Evolutionary conservation across 129 eudicot species (phyloP).

Genomic region (Scalesia atractyloides): DNA sequence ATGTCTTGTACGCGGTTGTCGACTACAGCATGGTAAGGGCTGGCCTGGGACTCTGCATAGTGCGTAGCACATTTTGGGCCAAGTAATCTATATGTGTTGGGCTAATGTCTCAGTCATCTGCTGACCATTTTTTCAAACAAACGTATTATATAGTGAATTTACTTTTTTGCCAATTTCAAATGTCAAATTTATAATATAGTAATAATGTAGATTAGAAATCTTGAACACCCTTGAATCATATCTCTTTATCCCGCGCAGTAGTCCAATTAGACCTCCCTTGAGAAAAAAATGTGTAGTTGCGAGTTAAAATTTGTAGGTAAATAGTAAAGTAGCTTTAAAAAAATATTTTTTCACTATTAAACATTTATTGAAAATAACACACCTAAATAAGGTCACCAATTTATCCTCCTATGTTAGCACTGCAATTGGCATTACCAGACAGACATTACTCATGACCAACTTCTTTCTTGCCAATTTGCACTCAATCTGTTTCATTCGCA

Average conservation of each 20-base stretch:
- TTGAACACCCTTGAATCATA: slow-evolving; percentile 95
- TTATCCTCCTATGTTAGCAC: slow-evolving; percentile 90
- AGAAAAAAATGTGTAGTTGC: background rate
- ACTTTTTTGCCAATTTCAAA: too few species aligned
- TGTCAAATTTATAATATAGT: too few species aligned
- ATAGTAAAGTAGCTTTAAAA: background rate
- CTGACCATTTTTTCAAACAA: too few species aligned
- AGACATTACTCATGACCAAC: slow-evolving; percentile 93
- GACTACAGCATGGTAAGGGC: too few species aligned
- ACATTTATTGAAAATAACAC: slow-evolving; percentile 8
- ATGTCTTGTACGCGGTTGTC: too few species aligned
- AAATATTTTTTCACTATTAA: slow-evolving; percentile 8
- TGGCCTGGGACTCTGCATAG: too few species aligned
- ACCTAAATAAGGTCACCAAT: slow-evolving; percentile 95
- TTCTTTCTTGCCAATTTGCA: slow-evolving; percentile 89
- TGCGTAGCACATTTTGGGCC: too few species aligned
- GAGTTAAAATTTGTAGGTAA: background rate
- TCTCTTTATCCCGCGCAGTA: slow-evolving; percentile 89
- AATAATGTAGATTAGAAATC: slow-evolving; percentile 43
- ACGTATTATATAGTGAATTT: too few species aligned
- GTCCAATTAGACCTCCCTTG: slow-evolving; percentile 96
- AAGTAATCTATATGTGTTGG: too few species aligned
- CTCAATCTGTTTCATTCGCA: slow-evolving; percentile 68
- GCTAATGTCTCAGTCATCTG: too few species aligned
- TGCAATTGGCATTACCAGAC: slow-evolving; percentile 93